phyloP scores from a whole-genome alignment of 163 green algal genomes.

The Scenedesmus sp. region DNA sequence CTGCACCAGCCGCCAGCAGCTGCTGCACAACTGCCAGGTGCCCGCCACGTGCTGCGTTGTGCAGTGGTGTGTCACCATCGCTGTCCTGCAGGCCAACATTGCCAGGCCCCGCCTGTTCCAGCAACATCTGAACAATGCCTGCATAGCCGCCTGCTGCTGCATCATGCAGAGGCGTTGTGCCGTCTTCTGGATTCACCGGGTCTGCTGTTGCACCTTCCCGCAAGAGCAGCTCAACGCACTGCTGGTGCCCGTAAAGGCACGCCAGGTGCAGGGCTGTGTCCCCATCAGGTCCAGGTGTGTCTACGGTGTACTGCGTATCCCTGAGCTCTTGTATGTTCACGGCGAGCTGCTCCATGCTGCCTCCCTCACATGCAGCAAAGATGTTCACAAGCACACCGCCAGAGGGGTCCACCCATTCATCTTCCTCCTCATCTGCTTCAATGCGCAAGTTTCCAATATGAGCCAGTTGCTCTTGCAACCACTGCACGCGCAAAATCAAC shows the following conservation, averaged over 20 bases:
- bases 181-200: constrained; percentile 67
- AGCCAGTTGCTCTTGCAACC: constrained; percentile 60
- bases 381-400: constrained; percentile 49
- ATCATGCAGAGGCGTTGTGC: constrained; percentile 81
- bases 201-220: constrained; percentile 50
- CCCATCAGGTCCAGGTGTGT: constrained; percentile 68
- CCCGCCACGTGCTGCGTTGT: constrained; percentile 77
- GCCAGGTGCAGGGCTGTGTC: constrained; percentile 85
- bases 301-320: constrained; percentile 44
- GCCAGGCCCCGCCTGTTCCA: constrained; percentile 41
- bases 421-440: constrained; percentile 45
- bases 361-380: constrained; percentile 59
- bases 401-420: constrained; percentile 59
- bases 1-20: constrained; percentile 69
- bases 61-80: constrained; percentile 84
- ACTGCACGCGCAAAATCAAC: constrained; percentile 25
- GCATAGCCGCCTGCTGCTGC: constrained; percentile 77
- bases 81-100: constrained; percentile 46
- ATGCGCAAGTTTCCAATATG: constrained; percentile 45
- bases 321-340: constrained; percentile 45
- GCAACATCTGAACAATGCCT: constrained; percentile 67
- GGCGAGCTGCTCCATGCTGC: constrained; percentile 17
- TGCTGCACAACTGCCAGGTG: constrained; percentile 61
- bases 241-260: constrained; percentile 74
- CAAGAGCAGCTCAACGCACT: constrained; percentile 72